Percentiles rank a stretch among this genome's conserved stretches.
These are phyloP conservation scores for Herpotrichia juniperi DNA, from an alignment of 2,329 filamentous ascomycete genomes.

Conservation along the genomic window DNA sequence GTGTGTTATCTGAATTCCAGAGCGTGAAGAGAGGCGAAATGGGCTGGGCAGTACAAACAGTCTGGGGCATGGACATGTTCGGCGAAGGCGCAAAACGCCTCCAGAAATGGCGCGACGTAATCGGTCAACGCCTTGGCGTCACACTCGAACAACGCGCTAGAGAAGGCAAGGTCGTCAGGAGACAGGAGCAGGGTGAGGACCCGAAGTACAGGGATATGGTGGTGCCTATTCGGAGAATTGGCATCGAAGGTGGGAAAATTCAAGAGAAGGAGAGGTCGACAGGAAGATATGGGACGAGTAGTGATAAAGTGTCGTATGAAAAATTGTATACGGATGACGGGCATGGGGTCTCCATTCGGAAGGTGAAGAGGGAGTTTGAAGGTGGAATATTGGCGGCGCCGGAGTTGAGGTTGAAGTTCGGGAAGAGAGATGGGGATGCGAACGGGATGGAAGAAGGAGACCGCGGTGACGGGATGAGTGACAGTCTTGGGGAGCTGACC, in stretches of 20 bases:
- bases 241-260: neutral
- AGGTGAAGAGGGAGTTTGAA: no score
- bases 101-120: slow-evolving; percentile 33
- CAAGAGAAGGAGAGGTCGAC: no score
- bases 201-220: neutral
- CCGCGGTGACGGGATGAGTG: no score
- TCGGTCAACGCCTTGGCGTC: slow-evolving; percentile 35
- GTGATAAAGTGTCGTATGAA: no score
- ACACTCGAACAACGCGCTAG: slow-evolving; percentile 14
- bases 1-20: slow-evolving; percentile 36
- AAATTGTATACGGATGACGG: no score
- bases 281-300: no score
- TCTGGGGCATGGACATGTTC: slow-evolving; percentile 46
- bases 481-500: no score
- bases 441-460: no score
- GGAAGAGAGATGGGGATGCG: no score
- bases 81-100: slow-evolving; percentile 36
- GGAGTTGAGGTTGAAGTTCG: no score
- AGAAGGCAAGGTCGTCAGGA: neutral
- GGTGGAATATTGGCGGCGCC: no score
- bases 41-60: slow-evolving; percentile 32
- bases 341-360: no score
- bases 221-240: neutral
- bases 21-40: slow-evolving; percentile 27
- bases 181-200: neutral